A percentile compares a stretch with the other conserved stretches of the same genome.
Evolutionary conservation across 805 yeast species (phyloP).

Genomic region (Ogataea chonburiensis): DNA sequence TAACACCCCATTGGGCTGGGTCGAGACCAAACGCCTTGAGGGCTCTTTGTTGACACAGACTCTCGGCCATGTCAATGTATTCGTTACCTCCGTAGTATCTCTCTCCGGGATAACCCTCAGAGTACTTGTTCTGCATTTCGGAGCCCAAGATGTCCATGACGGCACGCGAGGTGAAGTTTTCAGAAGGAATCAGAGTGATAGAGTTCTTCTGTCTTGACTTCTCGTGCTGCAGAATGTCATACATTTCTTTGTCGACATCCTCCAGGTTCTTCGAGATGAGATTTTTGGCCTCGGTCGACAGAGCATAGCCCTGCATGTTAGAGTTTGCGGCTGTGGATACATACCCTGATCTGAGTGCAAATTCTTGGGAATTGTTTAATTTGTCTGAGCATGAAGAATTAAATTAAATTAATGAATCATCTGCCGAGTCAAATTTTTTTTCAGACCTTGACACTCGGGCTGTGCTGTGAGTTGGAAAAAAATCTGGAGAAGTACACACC

Average conservation of each 20-base stretch:
- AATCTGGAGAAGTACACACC: slow-evolving; percentile 7
- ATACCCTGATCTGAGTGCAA: slow-evolving; percentile 9
- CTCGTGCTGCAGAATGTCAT: slow-evolving; percentile 72
- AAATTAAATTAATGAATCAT: slow-evolving; percentile 4
- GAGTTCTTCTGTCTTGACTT: slow-evolving; percentile 86
- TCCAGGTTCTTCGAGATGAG: slow-evolving; percentile 61
- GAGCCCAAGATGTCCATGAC: slow-evolving; percentile 95
- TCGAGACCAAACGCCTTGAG: slow-evolving; percentile 75
- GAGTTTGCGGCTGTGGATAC: neutral
- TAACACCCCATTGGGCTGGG: slow-evolving; percentile 92
- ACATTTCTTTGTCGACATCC: slow-evolving; percentile 83
- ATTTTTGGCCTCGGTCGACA: slow-evolving; percentile 47
- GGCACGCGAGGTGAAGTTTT: slow-evolving; percentile 92
- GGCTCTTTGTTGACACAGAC: slow-evolving; percentile 89
- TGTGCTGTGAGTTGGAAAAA: slow-evolving; percentile 6
- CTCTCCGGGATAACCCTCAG: slow-evolving; percentile 98
- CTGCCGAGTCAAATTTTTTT: slow-evolving; percentile 10
- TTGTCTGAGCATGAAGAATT: slow-evolving; percentile 9
- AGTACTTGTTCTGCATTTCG: slow-evolving; percentile 95
- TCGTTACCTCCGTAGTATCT: slow-evolving; percentile 98
- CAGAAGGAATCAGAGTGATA: slow-evolving; percentile 90
- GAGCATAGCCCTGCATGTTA: slow-evolving; percentile 14
- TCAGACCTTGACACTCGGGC: slow-evolving; percentile 2
- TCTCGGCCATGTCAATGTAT: slow-evolving; percentile 87
- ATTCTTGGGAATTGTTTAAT: slow-evolving; percentile 10